Percentiles rank a stretch among this genome's conserved stretches.
phyloP scores from a whole-genome alignment of 1,284 basidiomycete genomes.

The Boletus mariae region DNA sequence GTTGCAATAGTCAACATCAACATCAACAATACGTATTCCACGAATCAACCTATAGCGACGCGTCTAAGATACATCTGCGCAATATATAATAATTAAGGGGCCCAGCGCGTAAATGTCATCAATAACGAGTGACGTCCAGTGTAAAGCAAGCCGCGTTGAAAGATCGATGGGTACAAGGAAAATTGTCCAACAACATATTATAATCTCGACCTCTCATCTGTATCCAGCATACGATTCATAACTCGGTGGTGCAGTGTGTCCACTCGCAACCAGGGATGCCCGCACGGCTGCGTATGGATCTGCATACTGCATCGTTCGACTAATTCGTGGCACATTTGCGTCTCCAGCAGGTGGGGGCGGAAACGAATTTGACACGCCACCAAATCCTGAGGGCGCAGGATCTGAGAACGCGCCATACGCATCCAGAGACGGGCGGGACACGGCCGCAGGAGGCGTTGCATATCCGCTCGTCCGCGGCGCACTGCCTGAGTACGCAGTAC shows the following conservation, averaged over 20 bases:
- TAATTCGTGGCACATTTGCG: constrained; percentile 51
- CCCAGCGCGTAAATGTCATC: constrained; percentile 2
- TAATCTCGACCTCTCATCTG: constrained; percentile 14
- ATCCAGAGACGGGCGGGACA: constrained; percentile 68
- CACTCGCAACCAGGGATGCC: constrained; percentile 38
- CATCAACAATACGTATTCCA: neutral
- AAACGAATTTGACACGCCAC: constrained; percentile 31
- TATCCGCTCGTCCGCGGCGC: constrained; percentile 27
- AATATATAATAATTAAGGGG: constrained; percentile 10
- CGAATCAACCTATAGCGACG: neutral
- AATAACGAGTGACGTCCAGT: constrained; percentile 3
- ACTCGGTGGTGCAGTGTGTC: constrained; percentile 39
- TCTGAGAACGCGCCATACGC: constrained; percentile 85
- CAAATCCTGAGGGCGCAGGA: constrained; percentile 69
- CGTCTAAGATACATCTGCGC: constrained; percentile 11
- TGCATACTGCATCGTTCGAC: constrained; percentile 85
- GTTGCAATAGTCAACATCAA: constrained; percentile 13
- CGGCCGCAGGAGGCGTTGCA: constrained; percentile 30
- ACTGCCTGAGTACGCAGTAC: constrained; percentile 34
- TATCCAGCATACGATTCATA: constrained; percentile 46
- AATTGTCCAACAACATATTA: constrained; percentile 4
- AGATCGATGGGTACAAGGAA: constrained; percentile 15
- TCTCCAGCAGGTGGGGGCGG: constrained; percentile 35
- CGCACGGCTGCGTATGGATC: constrained; percentile 78
- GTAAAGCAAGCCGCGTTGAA: constrained; percentile 6